Base-by-base conservation (phyloP, 1,284 basidiomycete species). In the Trametes hirsuta region DNA sequence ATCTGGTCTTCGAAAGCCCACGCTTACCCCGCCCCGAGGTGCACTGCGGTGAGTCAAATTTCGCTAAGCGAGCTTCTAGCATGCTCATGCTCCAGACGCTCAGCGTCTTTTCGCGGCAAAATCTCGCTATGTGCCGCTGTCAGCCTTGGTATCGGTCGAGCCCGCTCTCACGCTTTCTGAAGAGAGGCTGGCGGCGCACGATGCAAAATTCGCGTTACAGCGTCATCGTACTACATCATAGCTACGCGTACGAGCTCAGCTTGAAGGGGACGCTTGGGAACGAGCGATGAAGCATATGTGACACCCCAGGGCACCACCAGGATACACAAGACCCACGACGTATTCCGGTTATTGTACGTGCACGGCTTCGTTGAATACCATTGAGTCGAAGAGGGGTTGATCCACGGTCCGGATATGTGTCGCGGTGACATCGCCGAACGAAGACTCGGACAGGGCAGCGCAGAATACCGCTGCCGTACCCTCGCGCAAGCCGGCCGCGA, bases 321-420 rank as follows among this genome's bases (percentile, higher is more conserved):
- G 59, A 62, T 58, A 62, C 59, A 64, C 63, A 59, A 53, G 47
- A 61, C 54, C 51, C 59, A 61, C 61, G 45, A 52, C 55, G 52
- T 42, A 49, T 47, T 40, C 40, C 56, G 39, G 37, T 59, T 53
- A 46, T 55, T 48, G 53, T 51, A 61, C 50, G 47, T 34, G 39
- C 50, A 54, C 21, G 21, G 59, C 61, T 61, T 65, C 61, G 25
- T 41, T 61, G 55, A 63, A 63, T 63, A 30, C 44, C 35, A 65
- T 65, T 65, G 58, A 65, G 34, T 62, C 40, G 42, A 49, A 44
- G 64, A 62, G 53, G 30, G 60, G 47, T 42, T 53, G 52, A 57
- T 55, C 47, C 39, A 48, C 61, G 64, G 61, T 35, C 64, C 61
- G 63, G 53, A 41, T 44, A 57, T 47, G 47, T 53, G 35, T 54